These are phyloP conservation scores for Penicillium polonicum DNA, from an alignment of 2,329 filamentous ascomycete genomes.

Conservation along the genomic window DNA sequence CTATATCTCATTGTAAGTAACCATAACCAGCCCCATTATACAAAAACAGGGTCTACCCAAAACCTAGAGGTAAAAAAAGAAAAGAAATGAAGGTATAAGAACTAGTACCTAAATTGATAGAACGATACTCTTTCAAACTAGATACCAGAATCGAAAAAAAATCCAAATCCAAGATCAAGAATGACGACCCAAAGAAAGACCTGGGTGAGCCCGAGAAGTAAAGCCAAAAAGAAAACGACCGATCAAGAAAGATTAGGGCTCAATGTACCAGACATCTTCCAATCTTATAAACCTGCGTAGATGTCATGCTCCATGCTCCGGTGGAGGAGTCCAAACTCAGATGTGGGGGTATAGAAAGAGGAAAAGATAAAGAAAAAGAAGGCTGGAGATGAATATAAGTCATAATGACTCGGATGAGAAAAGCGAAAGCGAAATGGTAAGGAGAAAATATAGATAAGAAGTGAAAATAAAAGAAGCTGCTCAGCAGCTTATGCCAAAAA, in stretches of 20 bases:
- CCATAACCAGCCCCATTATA: neutral
- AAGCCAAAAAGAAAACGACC: neutral
- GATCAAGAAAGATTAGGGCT: constrained; percentile 1
- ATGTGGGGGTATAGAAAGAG: constrained; percentile 5
- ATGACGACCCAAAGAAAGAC: neutral
- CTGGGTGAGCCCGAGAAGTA: constrained; percentile 6
- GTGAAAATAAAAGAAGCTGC: constrained; percentile 11
- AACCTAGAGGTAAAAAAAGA: neutral
- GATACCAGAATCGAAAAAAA: constrained; percentile 5
- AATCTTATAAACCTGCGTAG: neutral
- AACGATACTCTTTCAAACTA: constrained; percentile 12
- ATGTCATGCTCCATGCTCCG: neutral
- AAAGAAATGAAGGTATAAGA: neutral
- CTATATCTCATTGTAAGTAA: neutral
- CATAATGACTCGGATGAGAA: neutral
- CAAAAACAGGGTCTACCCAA: neutral
- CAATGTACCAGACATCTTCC: constrained; percentile 11
- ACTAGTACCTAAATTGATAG: constrained; percentile 13
- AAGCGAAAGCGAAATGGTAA: neutral
- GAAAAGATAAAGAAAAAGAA: neutral
- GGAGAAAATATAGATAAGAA: constrained; percentile 15
- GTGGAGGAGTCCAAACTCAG: neutral
- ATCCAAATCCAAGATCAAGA: neutral
- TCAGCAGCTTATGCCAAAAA: constrained; percentile 19
- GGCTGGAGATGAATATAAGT: neutral